These are phyloP conservation scores for Apophysomyces ossiformis DNA, from an alignment of 371 early-diverging fungal species.

Conservation along the genomic window DNA sequence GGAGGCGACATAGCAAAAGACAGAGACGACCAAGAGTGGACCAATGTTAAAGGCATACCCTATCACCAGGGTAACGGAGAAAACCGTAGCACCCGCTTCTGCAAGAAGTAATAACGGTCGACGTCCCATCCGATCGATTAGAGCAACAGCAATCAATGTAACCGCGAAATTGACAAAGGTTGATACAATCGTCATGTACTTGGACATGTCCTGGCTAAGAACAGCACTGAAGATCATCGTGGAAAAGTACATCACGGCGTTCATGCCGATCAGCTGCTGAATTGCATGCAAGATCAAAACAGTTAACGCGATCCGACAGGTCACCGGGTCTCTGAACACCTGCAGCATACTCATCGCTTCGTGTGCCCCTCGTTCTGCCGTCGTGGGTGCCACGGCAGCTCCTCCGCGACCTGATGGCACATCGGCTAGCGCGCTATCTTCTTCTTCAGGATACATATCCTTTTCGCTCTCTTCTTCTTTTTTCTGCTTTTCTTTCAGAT, in stretches of 20 bases:
- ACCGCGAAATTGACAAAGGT: constrained; percentile 69
- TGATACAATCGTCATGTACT: constrained; percentile 58
- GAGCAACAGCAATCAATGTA: constrained; percentile 55
- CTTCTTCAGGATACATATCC: constrained; percentile 12
- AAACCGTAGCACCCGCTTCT: constrained; percentile 59
- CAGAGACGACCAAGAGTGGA: constrained; percentile 63
- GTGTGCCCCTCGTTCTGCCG: constrained; percentile 12
- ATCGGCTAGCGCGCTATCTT: constrained; percentile 2
- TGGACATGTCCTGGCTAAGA: constrained; percentile 48
- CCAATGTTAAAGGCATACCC: constrained; percentile 51
- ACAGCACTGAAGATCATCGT: constrained; percentile 63
- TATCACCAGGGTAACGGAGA: constrained; percentile 64
- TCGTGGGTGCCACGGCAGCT: constrained; percentile 3
- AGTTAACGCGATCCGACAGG: constrained; percentile 56
- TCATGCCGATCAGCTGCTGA: constrained; percentile 90
- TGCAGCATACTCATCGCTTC: constrained; percentile 29
- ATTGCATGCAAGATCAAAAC: constrained; percentile 45
- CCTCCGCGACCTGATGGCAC: background rate
- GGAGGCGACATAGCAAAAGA: constrained; percentile 76
- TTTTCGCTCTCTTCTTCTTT: background rate
- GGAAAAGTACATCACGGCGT: constrained; percentile 83
- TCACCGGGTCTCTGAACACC: constrained; percentile 39
- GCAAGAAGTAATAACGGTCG: constrained; percentile 68
- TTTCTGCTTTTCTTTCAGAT: constrained; percentile 4
- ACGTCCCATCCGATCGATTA: constrained; percentile 78